Base-by-base conservation (phyloP, 2,329 filamentous ascomycete species). In the Coniochaeta sp. region DNA sequence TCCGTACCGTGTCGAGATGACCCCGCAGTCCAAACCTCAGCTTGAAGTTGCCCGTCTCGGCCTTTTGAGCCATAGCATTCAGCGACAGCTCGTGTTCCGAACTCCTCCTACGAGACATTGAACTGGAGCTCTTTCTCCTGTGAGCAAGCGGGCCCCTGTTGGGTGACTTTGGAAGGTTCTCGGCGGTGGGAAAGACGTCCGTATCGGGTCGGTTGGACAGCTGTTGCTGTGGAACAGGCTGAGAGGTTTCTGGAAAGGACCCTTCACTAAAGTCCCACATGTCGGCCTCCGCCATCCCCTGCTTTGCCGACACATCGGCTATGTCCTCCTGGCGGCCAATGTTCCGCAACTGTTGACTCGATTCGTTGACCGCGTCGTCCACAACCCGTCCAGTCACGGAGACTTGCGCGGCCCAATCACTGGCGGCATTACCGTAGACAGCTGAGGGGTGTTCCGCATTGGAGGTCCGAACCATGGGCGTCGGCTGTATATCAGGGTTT, bases 181-280 rank as follows among this genome's bases (percentile, higher is more conserved):
- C 91, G 50, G 92, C 89, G 54, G 85, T 87, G 1, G 93, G 93
- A 64, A 98, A 98, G 4, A 85, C 82, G 72, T 97, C 93, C 0
- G 88, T 95, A 69, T 97, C 93, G 1, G 91, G 92, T 63, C 93
- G 86, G 75, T 73, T 88, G 65, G 68, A 79, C 34, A 75, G 71
- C 59, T 81, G 80, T 57, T 79, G 77, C 1, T 77, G 68, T 58
- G 75, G 75, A 22, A 65, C 69, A 28, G 70, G 73, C 54, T 82
- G 79, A 32, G 76, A 70, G 14, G 83, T 75, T 44, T 90, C 88
- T 0, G 83, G 75, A 58, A 86, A 84, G n/a, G 81, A 78, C 9
- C 86, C 81, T 61, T 97, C 92, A 59, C 93, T 91, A 66, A 99
- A 99, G 69, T 96, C 93, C 95, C 95, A 99, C 9, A 84, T 90